A percentile compares a stretch with the other conserved stretches of the same genome.
These are phyloP conservation scores for Coffea eugenioides DNA, from an alignment of 257 asterid species.

Conservation along the genomic window DNA sequence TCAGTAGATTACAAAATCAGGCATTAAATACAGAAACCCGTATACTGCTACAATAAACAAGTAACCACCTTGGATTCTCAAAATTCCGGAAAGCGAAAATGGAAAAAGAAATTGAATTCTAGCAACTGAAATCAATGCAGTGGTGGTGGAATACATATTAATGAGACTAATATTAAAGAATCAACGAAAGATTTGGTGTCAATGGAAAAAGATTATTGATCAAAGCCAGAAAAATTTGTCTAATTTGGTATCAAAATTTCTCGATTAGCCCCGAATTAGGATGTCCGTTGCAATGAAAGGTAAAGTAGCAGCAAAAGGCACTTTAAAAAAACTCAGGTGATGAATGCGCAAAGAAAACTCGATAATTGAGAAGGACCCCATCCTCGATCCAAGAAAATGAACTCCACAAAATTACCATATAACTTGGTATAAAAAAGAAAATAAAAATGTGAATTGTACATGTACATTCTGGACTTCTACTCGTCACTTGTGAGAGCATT, in stretches of 20 bases:
- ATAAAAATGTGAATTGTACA: background rate
- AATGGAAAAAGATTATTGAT: background rate
- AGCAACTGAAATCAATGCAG: background rate
- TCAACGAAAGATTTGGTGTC: background rate
- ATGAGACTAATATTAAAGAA: background rate
- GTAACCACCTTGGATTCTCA: background rate
- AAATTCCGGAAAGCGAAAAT: background rate
- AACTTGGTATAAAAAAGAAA: background rate
- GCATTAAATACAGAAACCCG: background rate
- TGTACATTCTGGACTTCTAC: background rate
- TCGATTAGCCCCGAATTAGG: background rate
- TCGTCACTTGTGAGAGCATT: background rate
- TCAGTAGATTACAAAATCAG: background rate
- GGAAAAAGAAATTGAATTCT: background rate
- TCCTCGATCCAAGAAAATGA: background rate
- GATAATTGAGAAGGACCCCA: background rate
- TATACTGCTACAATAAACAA: background rate
- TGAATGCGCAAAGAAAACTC: background rate
- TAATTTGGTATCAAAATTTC: conserved; percentile 1
- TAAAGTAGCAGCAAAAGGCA: background rate
- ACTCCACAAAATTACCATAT: background rate
- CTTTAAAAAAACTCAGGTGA: background rate
- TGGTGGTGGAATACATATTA: background rate
- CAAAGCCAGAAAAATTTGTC: background rate
- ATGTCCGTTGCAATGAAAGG: conserved; percentile 4